Evolutionary conservation across 2,329 filamentous ascomycete genomes (phyloP).

Genomic region (Colletotrichum trifolii): DNA sequence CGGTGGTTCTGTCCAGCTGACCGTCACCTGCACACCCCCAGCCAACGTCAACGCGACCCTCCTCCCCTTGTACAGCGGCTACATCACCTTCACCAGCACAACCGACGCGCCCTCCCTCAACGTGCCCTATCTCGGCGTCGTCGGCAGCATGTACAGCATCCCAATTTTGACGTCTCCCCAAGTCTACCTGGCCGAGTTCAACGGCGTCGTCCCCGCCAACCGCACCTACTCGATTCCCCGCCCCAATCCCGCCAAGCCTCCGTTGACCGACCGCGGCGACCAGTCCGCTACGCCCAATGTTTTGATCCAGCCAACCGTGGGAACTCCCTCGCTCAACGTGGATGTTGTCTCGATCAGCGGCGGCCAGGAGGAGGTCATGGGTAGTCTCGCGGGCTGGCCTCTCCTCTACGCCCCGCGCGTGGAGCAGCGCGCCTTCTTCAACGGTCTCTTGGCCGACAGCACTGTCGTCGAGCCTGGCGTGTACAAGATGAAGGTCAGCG

Average conservation of each 20-base stretch:
- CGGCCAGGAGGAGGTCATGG: conserved; percentile 41
- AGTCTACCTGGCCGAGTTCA: conserved; percentile 38
- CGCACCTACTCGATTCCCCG: conserved; percentile 54
- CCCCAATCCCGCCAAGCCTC: conserved; percentile 47
- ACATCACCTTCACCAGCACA: conserved; percentile 52
- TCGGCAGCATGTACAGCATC: conserved; percentile 48
- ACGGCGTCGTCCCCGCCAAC: conserved; percentile 42
- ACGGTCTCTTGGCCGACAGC: conserved; percentile 59
- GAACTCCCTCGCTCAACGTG: conserved; percentile 55
- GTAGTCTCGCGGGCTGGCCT: conserved; percentile 22
- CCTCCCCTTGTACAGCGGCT: conserved; percentile 55
- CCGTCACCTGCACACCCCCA: conserved; percentile 57
- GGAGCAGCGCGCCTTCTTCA: conserved; percentile 47
- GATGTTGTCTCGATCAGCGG: conserved; percentile 55
- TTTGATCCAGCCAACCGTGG: conserved; percentile 55
- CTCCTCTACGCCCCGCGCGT: conserved; percentile 7
- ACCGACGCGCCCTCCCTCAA: conserved; percentile 49
- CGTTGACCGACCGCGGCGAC: conserved; percentile 40
- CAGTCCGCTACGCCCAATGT: conserved; percentile 49
- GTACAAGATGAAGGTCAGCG: conserved; percentile 62
- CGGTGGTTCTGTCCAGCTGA: conserved; percentile 55
- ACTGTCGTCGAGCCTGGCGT: conserved; percentile 58
- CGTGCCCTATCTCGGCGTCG: conserved; percentile 55
- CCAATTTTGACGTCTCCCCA: conserved; percentile 48
- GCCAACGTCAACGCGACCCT: conserved; percentile 46